Conservation (phyloP, 768 basidiomycete genomes). For the Amanita pallidorosea region DNA sequence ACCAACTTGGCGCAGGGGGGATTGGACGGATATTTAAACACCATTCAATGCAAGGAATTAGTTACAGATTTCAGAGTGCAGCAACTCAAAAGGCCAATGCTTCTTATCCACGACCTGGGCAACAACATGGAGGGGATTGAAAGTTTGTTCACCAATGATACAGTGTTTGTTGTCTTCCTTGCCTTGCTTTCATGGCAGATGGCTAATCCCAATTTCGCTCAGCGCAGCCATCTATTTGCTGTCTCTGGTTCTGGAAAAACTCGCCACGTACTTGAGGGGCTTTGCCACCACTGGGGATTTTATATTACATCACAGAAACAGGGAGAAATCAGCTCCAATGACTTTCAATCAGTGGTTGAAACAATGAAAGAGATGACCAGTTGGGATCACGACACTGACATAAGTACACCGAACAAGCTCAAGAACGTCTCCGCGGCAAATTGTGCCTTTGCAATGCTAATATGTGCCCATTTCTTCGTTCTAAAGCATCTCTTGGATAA, state of each 20-base stretch:
- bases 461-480: too few relatives aligned
- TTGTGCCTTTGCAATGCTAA: constrained; percentile 8
- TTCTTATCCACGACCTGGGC: too few relatives aligned
- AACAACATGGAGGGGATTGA: constrained; percentile 3
- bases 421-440: constrained; percentile 4
- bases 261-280: not conserved
- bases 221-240: too few relatives aligned
- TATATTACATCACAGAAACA: constrained; percentile 3
- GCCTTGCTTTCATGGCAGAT: not conserved
- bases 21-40: too few relatives aligned
- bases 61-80: too few relatives aligned
- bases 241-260: too few relatives aligned
- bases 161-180: constrained; percentile 8
- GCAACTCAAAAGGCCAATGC: too few relatives aligned
- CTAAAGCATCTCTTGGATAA: too few relatives aligned
- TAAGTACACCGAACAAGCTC: not conserved
- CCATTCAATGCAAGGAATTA: too few relatives aligned
- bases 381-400: constrained; percentile 4
- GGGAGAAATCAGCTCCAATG: constrained; percentile 3
- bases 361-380: constrained; percentile 1
- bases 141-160: constrained; percentile 6
- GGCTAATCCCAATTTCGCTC: not conserved
- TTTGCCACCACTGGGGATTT: constrained; percentile 4
- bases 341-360: constrained; percentile 4
- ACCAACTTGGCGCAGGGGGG: too few relatives aligned